Evolutionary conservation across 75 land plant genomes (phyloP).

Genomic region (Pinus albicaulis): DNA sequence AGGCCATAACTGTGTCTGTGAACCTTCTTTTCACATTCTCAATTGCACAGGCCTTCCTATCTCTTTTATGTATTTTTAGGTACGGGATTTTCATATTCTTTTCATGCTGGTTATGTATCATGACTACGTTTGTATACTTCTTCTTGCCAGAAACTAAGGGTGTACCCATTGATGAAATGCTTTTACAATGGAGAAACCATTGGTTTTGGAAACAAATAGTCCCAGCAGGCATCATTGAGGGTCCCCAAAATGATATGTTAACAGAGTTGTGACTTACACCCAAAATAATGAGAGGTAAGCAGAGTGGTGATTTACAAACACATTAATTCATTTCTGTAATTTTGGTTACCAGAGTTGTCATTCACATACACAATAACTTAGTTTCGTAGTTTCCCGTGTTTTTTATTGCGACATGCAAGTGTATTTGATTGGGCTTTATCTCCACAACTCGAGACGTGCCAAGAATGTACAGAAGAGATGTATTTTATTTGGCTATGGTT

Average conservation of each 20-base stretch:
- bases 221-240: slow-evolving; percentile 4
- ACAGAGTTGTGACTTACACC: no score
- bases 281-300: slow-evolving; percentile 63
- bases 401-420: no score
- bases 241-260: slow-evolving; percentile 54
- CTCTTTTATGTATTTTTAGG: slow-evolving; percentile 64
- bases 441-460: no score
- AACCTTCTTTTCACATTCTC: slow-evolving; percentile 84
- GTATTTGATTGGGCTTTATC: no score
- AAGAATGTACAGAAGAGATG: no score
- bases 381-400: no score
- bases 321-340: no score
- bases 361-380: no score
- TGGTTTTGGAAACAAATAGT: slow-evolving; percentile 84
- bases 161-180: slow-evolving; percentile 88
- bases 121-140: slow-evolving; percentile 69
- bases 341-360: no score
- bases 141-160: slow-evolving; percentile 92
- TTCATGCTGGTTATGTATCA: slow-evolving; percentile 71
- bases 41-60: slow-evolving; percentile 71
- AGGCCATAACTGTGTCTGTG: slow-evolving; percentile 74
- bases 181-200: slow-evolving; percentile 69
- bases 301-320: no score
- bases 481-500: no score
- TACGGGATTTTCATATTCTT: slow-evolving; percentile 86